Evolutionary conservation across 2,329 filamentous ascomycete genomes (phyloP), one percentile per base, ranked within the genome.

Genomic region (Cercospora canescens): DNA sequence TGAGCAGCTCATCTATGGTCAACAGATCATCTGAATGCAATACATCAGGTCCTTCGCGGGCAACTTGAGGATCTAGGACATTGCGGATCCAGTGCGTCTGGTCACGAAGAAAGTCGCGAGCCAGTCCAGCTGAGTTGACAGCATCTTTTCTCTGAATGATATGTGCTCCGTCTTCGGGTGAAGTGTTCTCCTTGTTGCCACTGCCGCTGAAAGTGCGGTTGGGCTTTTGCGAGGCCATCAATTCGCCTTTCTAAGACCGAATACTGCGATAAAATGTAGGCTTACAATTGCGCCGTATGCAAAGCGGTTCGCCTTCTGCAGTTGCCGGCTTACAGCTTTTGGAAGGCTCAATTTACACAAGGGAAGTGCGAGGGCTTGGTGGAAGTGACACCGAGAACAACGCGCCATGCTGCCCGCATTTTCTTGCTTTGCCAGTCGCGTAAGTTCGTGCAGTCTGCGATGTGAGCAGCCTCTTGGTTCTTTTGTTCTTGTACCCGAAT

Each of bases 21-120:
- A 83, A 69, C 6, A 82, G 76, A 50, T 83, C 81, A 64, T 84
- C 80, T 1, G 80, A 76, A 14, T 75, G 73, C 32, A 84, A 72
- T 4, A 74, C 72, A 41, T 82, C 75, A 0, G 80, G 79, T 1
- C 82, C 82, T 41, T 83, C 78, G 18, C 78, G 79, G 6, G 82
- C 81, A 55, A 84, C 77, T 48, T 78, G 71, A 3, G 79, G 76
- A 60, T 84, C 82, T 16, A 84, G 79, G 5, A 79, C 77, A 70
- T 84, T 81, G 37, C 82, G 81, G 59, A 84, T 83, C 81, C 82
- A 83, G 34, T 72, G 73, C 3, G 80, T 73, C 50, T 79, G 72
- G 21, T 75, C 64, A 39, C 74, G 78, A 52, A 84, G 77, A 24
- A 34, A 48, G 12, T 63, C 62, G 54, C 62, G 54, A 18, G 26